Percentiles rank a stretch among this genome's conserved stretches.
Evolutionary conservation across 2,329 filamentous ascomycete species (phyloP).

Genomic region (Pestalotiopsis fici): DNA sequence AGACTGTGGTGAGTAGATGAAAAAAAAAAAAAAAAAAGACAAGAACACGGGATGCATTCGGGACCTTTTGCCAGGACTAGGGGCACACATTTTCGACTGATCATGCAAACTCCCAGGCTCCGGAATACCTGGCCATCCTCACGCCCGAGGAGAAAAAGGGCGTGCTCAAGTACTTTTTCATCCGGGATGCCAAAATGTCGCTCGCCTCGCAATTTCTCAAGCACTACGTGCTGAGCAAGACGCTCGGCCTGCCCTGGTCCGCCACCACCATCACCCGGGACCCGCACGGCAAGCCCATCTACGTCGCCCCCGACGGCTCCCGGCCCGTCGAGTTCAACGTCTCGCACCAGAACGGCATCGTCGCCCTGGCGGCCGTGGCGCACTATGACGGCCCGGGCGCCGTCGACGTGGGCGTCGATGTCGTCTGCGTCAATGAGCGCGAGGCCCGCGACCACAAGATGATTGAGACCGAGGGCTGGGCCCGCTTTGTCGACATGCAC

Average conservation of each 20-base stretch:
- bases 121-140: slow-evolving; percentile 55
- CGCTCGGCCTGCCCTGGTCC: slow-evolving; percentile 61
- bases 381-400: slow-evolving; percentile 25
- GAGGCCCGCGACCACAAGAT: slow-evolving; percentile 60
- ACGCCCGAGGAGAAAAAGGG: slow-evolving; percentile 54
- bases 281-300: slow-evolving; percentile 55
- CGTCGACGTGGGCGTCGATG: slow-evolving; percentile 67
- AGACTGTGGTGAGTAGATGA: slow-evolving; percentile 39
- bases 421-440: slow-evolving; percentile 75
- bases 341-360: slow-evolving; percentile 76
- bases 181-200: slow-evolving; percentile 74
- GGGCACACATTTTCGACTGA: background rate
- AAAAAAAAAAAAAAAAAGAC: no score
- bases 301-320: slow-evolving; percentile 45
- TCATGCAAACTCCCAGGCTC: slow-evolving; percentile 10
- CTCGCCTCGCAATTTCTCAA: slow-evolving; percentile 75
- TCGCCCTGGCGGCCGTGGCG: slow-evolving; percentile 62
- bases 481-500: slow-evolving; percentile 70
- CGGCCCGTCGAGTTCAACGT: slow-evolving; percentile 70
- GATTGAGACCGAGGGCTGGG: slow-evolving; percentile 59
- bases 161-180: slow-evolving; percentile 64
- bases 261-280: slow-evolving; percentile 58
- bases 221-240: slow-evolving; percentile 65
- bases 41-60: no score
- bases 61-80: background rate